phyloP scores from a whole-genome alignment of 495 filamentous ascomycete species.

The Aspergillus baeticus region DNA sequence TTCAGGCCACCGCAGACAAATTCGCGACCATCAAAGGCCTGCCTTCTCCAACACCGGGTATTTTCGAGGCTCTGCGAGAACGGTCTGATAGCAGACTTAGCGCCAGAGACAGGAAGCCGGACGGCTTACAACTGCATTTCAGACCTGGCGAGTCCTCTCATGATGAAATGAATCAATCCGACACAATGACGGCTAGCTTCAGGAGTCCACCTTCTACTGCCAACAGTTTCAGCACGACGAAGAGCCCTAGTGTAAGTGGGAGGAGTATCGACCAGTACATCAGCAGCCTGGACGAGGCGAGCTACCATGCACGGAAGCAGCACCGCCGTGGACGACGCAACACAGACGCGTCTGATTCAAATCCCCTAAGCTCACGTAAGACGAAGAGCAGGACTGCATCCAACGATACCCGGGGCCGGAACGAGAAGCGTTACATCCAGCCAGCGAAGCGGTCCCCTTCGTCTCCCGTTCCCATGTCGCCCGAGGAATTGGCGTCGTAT shows the following conservation, averaged over 20 bases:
- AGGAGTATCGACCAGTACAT: conserved; percentile 83
- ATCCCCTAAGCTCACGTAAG: conserved; percentile 45
- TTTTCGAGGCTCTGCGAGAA: conserved; percentile 58
- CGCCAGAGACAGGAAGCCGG: conserved; percentile 77
- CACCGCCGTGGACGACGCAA: conserved; percentile 57
- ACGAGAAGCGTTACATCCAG: conserved; percentile 65
- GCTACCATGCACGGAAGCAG: conserved; percentile 56
- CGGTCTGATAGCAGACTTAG: conserved; percentile 61
- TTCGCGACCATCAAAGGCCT: conserved; percentile 50
- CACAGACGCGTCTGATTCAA: conserved; percentile 50
- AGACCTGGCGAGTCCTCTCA: conserved; percentile 51
- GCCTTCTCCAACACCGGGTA: conserved; percentile 55
- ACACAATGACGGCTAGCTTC: conserved; percentile 35
- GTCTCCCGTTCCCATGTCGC: conserved; percentile 89
- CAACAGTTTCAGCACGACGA: conserved; percentile 46
- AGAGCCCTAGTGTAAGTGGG: conserved; percentile 54
- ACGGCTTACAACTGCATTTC: conserved; percentile 73
- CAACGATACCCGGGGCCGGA: conserved; percentile 66
- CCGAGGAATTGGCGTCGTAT: conserved; percentile 68
- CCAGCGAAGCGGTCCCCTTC: conserved; percentile 86
- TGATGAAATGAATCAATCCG: conserved; percentile 19
- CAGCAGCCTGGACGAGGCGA: conserved; percentile 77
- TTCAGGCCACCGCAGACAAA: conserved; percentile 42
- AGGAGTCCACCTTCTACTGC: conserved; percentile 49
- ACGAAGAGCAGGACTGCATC: conserved; percentile 58